Base-by-base conservation (phyloP, 1,139 yeast species). In the Kurtzmaniella quercitrusa region DNA sequence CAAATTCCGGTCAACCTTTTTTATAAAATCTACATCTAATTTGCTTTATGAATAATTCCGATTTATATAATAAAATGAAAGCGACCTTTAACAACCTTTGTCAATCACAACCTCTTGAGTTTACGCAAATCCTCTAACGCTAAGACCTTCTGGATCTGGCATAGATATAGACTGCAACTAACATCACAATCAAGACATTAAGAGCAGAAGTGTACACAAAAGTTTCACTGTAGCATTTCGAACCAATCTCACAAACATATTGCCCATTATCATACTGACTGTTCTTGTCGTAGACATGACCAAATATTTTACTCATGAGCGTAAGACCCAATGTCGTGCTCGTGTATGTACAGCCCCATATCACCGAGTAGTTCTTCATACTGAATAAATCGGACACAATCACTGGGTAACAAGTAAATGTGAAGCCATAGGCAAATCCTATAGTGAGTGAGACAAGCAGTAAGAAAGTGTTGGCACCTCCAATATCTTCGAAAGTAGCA, bases 391-490 rank as follows among this genome's bases (percentile, higher is more conserved):
- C 96, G 1, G 93, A 82, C 22, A 86, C 70, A 19, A 87, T 78
- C 1, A 93, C 84, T 0, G 96, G 96, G 58, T 80, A 85, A 5
- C 88, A 75, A 1, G 96, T 93, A 59, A 84, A 88, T 42, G 84
- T 70, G 41, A 84, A 73, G 1, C 96, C 96, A 62, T 87, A 88
- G n/a, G 88, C 82, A 38, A 75, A 67, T 0, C 96, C 96, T 42
- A 82, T 76, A 5, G 80, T 57, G 26, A 76, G 63, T 0, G 93
- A 83, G n/a, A 83, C 70, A 1, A 75, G 38, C 56, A 57, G 52
- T 8, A 65, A 47, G 28, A 77, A 68, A 40, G 80, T 53, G 47
- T 62, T 57, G 20, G 71, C 62, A 1, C 68, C 42, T 7, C 44
- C 33, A 18, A 61, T 44, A 49, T 47, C 63, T 48, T 45, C 68